Evolutionary conservation across 129 eudicot genomes (phyloP), one percentile per base, ranked within the genome.

Genomic region (Flaveria trinervia): DNA sequence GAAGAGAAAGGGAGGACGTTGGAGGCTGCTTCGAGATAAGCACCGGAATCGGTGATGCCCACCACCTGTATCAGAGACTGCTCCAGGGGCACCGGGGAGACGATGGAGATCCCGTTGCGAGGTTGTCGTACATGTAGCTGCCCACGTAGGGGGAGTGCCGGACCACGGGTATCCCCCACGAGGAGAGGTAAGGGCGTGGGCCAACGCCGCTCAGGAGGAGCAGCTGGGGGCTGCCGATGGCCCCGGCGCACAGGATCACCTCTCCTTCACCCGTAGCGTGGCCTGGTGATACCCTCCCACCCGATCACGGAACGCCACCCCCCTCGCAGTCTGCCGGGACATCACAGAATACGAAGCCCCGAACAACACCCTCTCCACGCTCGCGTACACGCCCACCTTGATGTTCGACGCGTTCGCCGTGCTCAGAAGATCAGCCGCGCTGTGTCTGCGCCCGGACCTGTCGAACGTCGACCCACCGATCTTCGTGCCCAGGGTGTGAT

Each of bases 61-160:
- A 87, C 97, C 12, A 92, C 97, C 77, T 92, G 97, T 36, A 92
- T 92, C 28, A 92, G 85, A 9, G 97, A 89, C n/a, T 89, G 97
- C 28, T 92, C 96, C 46, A 92, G 36, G 0, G 93, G 96, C 54
- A 70, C 67, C 7, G 96, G 88, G 4, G 97, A 94, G 71, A 92
- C 85, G 17, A 92, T 86, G 3, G 96, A 92, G 54, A 92, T 89
- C 28, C 97, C 97, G 51, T 92, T 92, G 65, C 96, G 84, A 5
- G 97, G 75, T 92, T 92, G 43, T 92, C 97, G 8, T 85, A 89
- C 79, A 92, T 46, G 49, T 78, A 86, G 46, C 83, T 87, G 2
- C 97, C 96, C 9, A 92, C 97, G 44, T 78, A 84, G 0, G 97
- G 97, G n/a, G 77, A 86, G 44, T 92, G 93, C 0, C 77, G 86